phyloP scores from a whole-genome alignment of 495 filamentous ascomycete species.

The Penicillium subrubescens region DNA sequence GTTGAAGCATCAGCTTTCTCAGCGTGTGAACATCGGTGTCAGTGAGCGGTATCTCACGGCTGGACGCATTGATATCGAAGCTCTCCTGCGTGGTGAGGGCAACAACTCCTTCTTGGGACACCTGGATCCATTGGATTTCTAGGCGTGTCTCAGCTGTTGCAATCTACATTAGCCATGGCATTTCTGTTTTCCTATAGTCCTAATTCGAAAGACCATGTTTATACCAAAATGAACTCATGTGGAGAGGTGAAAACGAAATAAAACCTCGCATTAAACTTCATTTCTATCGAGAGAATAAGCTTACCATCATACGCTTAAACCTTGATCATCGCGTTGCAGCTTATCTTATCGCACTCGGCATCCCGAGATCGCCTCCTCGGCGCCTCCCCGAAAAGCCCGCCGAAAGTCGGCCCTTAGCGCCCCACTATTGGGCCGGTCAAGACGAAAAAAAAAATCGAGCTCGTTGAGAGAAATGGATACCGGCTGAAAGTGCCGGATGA shows the following conservation, averaged over 20 bases:
- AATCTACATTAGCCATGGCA: not conserved
- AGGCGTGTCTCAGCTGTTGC: not conserved
- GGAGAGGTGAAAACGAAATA: too few relatives aligned
- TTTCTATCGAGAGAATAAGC: not conserved
- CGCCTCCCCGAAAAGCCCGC: constrained; percentile 14
- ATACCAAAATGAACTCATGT: not conserved
- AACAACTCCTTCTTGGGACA: constrained; percentile 63
- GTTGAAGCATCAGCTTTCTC: constrained; percentile 58
- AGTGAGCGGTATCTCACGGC: constrained; percentile 86
- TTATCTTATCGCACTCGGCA: constrained; percentile 23
- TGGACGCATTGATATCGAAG: constrained; percentile 79
- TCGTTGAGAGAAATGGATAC: constrained; percentile 5
- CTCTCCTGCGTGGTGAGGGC: constrained; percentile 65
- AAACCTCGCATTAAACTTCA: not conserved
- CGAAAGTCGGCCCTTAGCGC: constrained; percentile 26
- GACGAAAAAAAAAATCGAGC: constrained; percentile 19
- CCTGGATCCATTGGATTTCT: constrained; percentile 56
- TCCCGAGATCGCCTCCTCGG: constrained; percentile 25
- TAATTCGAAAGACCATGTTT: not conserved
- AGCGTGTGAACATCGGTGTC: constrained; percentile 86
- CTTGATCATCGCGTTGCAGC: not conserved
- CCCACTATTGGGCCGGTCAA: constrained; percentile 22
- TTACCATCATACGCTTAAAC: not conserved
- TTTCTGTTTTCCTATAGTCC: not conserved
- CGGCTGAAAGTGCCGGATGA: constrained; percentile 16